Base-by-base conservation (phyloP, 2,329 filamentous ascomycete genomes). In the Cytospora mali region DNA sequence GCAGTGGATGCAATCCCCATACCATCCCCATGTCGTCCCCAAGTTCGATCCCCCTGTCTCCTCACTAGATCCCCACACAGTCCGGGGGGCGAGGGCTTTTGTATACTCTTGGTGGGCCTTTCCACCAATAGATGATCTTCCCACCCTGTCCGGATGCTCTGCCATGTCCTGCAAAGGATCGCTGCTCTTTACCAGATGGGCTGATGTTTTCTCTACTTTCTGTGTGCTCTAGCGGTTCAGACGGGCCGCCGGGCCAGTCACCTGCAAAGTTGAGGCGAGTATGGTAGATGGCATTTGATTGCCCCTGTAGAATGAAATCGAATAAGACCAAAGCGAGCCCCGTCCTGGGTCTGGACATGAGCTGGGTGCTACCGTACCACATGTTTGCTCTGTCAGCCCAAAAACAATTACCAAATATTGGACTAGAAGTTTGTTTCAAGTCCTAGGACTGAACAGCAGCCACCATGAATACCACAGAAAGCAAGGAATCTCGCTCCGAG, bases 71-170 rank as follows among this genome's bases (percentile, higher is more conserved):
- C 61, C 62, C 62, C 62, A 61, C 48, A 61, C 18, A 54, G 51
- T 51, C 42, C 46, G 48, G 61, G 53, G 61, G 48, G 29, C 11
- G 23, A 14, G 21, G 16, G n/a, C 27, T 49, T 48, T 33, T 35
- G 21, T 53, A 39, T 58, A 42, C 28, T 28, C 55, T 50, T 23
- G 39, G 14, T 23, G n/a, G 56, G 50, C 60, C 63, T 31, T 65
- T 65, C 63, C 63, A 65, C 63, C 63, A 65, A 65, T 65, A 27
- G 56, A 42, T 52, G 50, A 54, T 48, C 48, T 33, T 27, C 42
- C 10, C 3, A 21, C 50, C 35, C 58, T 28, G 21, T 13, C 42
- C 33, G 35, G 2, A 52, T 31, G 18, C 7, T 60, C 57, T 53
- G 33, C 57, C 46, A 27, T 2, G 18, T 31, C 50, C 50, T 48